phyloP scores from a whole-genome alignment of 2,329 filamentous ascomycete species.

The Metarhizium robertsii region DNA sequence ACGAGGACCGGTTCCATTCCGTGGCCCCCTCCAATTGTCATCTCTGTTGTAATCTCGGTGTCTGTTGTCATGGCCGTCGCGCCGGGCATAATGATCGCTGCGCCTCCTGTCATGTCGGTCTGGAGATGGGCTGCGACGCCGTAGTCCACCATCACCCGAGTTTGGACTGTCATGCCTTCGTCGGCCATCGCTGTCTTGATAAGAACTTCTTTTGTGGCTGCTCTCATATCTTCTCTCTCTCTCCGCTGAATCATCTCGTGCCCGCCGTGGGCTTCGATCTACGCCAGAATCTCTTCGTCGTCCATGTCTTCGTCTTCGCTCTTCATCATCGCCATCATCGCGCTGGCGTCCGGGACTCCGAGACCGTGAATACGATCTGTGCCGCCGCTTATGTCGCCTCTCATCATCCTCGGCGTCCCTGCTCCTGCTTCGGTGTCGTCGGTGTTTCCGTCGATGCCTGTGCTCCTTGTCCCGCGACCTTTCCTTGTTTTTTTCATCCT shows the following conservation, averaged over 20 bases:
- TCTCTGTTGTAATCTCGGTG: conserved; percentile 5
- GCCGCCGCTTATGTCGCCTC: conserved; percentile 23
- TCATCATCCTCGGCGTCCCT: conserved; percentile 2
- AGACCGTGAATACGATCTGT: conserved; percentile 37
- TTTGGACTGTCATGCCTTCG: conserved; percentile 5
- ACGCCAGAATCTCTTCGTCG: conserved; percentile 14
- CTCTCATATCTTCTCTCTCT: conserved; percentile 11
- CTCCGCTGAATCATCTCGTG: conserved; percentile 11
- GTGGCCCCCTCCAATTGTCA: not conserved
- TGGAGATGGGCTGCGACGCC: not conserved
- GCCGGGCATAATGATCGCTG: not conserved
- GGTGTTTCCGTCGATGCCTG: conserved; percentile 12
- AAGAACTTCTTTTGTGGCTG: conserved; percentile 8
- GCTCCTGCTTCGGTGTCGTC: conserved; percentile 7
- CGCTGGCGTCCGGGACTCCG: conserved; percentile 28
- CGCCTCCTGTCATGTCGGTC: not conserved
- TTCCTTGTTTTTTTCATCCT: conserved; percentile 36
- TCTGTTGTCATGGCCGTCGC: conserved; percentile 6
- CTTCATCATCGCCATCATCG: conserved; percentile 13
- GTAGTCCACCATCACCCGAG: not conserved
- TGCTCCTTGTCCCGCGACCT: conserved; percentile 21
- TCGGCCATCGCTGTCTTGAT: conserved; percentile 21
- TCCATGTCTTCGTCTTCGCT: conserved; percentile 8
- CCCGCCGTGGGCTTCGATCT: conserved; percentile 13
- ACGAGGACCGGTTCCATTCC: not conserved